phyloP scores from a whole-genome alignment of 1,284 basidiomycete genomes.

The Heterobasidion annosum region DNA sequence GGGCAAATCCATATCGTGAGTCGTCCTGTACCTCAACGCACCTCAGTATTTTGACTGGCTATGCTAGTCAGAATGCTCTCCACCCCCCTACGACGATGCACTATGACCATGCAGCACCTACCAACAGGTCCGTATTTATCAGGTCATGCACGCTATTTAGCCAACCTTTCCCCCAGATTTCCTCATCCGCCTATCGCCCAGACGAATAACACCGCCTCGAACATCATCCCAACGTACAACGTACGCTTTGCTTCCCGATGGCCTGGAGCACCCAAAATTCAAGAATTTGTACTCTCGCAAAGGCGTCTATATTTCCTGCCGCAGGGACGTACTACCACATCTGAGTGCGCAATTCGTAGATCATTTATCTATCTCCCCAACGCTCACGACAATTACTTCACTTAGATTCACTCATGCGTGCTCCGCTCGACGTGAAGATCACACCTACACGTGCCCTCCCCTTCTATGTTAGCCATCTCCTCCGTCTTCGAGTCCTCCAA shows the following conservation, averaged over 20 bases:
- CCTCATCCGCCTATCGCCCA: constrained; percentile 48
- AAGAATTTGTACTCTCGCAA: constrained; percentile 32
- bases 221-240: constrained; percentile 1
- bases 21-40: background rate
- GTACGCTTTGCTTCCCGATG: constrained; percentile 47
- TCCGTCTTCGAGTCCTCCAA: constrained; percentile 65
- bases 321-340: constrained; percentile 32
- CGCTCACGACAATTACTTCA: too few species aligned
- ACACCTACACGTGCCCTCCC: constrained; percentile 4
- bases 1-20: constrained; percentile 69
- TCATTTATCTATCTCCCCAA: too few species aligned
- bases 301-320: constrained; percentile 49
- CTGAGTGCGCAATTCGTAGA: too few species aligned
- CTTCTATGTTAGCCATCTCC: constrained; percentile 49
- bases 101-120: constrained; percentile 37
- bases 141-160: background rate
- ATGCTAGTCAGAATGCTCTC: constrained; percentile 63
- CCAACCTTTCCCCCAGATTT: constrained; percentile 37
- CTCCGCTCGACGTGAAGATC: background rate
- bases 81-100: constrained; percentile 49
- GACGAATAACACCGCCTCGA: constrained; percentile 28
- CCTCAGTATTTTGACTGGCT: background rate
- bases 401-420: too few species aligned
- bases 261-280: constrained; percentile 57
- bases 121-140: constrained; percentile 40